Evolutionary conservation across 768 basidiomycete species (phyloP), one percentile per base, ranked within the genome.

Genomic region (Boletus rex-veris): DNA sequence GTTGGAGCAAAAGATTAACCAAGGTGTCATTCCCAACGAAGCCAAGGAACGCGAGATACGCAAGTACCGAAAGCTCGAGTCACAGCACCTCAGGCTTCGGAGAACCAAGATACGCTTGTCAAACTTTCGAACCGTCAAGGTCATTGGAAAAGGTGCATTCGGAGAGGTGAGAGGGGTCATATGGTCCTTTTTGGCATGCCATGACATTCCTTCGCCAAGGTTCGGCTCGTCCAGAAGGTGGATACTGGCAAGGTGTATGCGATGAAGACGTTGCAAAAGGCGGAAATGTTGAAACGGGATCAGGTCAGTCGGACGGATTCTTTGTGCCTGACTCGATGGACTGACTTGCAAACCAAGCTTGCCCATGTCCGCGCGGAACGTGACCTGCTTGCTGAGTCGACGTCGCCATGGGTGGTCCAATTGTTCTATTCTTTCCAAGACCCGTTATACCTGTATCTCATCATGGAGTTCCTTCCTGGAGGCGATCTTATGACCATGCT

Each of bases 401-500:
- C 96, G 53, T 96, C 93, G 30, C 85, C 88, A 48, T 98, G 95
- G 95, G 95, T 98, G 45, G 95, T 98, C 2, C 95, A 97, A 65
- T 77, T 98, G 16, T 98, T 89, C 78, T 98, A 97, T 73, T 97
- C 95, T 36, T 98, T 98, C 80, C 96, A 99, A 71, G 97, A 98
- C 70, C 84, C 90, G 2, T 76, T 92, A 48, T 98, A 96, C 68
- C 84, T 99, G 26, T 99, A 98, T 75, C 83, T 99, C 55, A 90
- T 99, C 77, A 99, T 99, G 96, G 87, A 89, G 73, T 89, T 88
- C 72, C 77, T 85, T 41, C 83, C 84, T 36, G 96, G 96, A 42
- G 96, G 96, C n/a, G 96, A 99, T 70, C 77, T 99, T 58, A 98
- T 99, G 96, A 98, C 97, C 12, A 99, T 98, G 96, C 77, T 99